Evolutionary conservation across 768 basidiomycete species (phyloP).

Genomic region (Rossbeevera mucosa): DNA sequence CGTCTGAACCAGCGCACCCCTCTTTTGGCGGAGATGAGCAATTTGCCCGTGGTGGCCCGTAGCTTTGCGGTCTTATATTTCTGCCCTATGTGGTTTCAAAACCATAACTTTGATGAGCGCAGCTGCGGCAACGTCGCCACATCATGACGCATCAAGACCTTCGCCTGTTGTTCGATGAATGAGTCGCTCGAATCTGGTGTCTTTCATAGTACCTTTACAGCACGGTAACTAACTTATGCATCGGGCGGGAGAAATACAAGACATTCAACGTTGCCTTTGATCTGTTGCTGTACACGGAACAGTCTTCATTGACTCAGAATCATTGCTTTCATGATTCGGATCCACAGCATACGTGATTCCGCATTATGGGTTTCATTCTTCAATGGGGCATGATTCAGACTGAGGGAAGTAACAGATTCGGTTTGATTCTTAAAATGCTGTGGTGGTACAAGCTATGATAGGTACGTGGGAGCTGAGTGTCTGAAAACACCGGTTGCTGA

Average conservation of each 20-base stretch:
- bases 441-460: constrained; percentile 57
- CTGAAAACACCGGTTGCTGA: neutral
- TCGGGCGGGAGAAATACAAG: constrained; percentile 49
- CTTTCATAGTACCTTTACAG: neutral
- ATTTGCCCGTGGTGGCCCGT: constrained; percentile 68
- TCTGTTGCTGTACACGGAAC: constrained; percentile 44
- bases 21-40: constrained; percentile 66
- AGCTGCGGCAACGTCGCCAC: constrained; percentile 39
- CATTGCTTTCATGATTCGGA: constrained; percentile 41
- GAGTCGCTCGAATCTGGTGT: neutral
- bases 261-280: constrained; percentile 46
- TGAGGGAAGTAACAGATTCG: constrained; percentile 43
- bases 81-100: constrained; percentile 80
- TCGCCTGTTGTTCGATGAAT: constrained; percentile 52
- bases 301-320: too few species aligned
- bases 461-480: constrained; percentile 34
- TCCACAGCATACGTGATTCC: constrained; percentile 42
- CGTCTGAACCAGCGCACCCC: constrained; percentile 65
- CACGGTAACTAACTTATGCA: constrained; percentile 44
- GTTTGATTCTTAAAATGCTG: constrained; percentile 60
- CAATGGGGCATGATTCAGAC: neutral
- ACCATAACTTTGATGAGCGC: constrained; percentile 67
- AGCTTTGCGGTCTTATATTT: constrained; percentile 77
- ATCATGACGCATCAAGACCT: constrained; percentile 36
- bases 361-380: constrained; percentile 36